Base-by-base conservation (phyloP, 768 basidiomycete genomes). In the Podaxis sp. region DNA sequence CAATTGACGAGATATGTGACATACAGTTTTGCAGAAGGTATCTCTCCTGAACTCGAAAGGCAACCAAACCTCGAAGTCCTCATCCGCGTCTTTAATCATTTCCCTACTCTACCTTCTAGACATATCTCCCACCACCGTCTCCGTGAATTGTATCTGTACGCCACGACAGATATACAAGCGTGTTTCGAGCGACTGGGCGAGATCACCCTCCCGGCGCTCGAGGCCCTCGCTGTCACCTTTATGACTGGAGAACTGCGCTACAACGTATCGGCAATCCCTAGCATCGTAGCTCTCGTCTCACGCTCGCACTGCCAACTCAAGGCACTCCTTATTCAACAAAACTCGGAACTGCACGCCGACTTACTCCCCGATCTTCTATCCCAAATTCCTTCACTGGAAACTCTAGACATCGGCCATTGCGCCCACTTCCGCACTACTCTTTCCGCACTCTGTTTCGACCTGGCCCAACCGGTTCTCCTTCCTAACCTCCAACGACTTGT, bases 251-350 rank as follows among this genome's bases (percentile, higher is more conserved):
- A 57, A 13, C 13, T n/a, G n/a, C 41, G 41, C 13, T 17, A 57
- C 15, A 28, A 46, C 24, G 26, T 33, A 22, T 57, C 56, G 3
- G 24, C 41, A 12, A 57, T 57, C 24, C 22, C 56, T 12, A 17
- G 22, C 24, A 44, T 57, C 41, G n/a, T 24, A 24, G 28, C 56
- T 3, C 56, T 57, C 56, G 41, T 57, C 26, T 3, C 38, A 11
- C 38, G 41, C 26, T 57, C 56, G 2, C n/a, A 28, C 12, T 57
- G 56, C n/a, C 37, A 30, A 40, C 56, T 57, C 41, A 57, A 57
- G 41, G n/a, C 40, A 26, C 56, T 57, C 22, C 41, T 44, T 22
- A 57, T 57, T 4, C 38, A 57, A 57, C 56, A 57, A 57, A 46
- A 24, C 56, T 57, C 33, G 4, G 26, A 20, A 26, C 56, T 57